phyloP scores from a whole-genome alignment of 495 filamentous ascomycete genomes.

The Articulospora tetracladia region DNA sequence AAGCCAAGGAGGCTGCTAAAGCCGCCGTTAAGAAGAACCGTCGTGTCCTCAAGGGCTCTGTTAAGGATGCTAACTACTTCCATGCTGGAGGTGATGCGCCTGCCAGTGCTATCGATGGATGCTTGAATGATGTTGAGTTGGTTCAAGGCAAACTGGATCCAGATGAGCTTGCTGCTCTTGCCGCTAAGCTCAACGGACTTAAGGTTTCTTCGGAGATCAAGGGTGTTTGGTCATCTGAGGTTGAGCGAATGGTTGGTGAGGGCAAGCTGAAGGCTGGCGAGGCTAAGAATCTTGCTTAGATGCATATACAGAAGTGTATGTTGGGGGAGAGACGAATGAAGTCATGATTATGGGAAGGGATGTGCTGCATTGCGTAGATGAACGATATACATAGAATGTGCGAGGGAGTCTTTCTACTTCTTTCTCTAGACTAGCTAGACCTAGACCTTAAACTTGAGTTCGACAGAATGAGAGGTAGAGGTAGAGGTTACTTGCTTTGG shows the following conservation, averaged over 20 bases:
- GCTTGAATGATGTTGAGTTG: slow-evolving; percentile 84
- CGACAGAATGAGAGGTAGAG: too few relatives aligned
- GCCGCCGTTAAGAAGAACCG: slow-evolving; percentile 99
- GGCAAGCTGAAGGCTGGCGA: slow-evolving; percentile 85
- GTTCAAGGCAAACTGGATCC: slow-evolving; percentile 83
- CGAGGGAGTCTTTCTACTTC: too few relatives aligned
- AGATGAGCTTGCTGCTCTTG: slow-evolving; percentile 80
- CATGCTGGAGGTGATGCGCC: slow-evolving; percentile 59
- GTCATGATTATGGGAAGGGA: not conserved
- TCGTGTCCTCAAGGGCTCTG: slow-evolving; percentile 82
- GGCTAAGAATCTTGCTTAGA: slow-evolving; percentile 37
- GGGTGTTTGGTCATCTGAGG: slow-evolving; percentile 62
- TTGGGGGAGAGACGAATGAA: not conserved
- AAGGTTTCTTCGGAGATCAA: slow-evolving; percentile 70
- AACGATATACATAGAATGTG: too few relatives aligned
- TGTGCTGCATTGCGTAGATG: not conserved
- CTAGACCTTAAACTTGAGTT: too few relatives aligned
- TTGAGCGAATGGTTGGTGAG: slow-evolving; percentile 65
- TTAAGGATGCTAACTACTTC: slow-evolving; percentile 97
- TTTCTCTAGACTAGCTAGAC: too few relatives aligned
- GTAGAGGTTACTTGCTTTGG: too few relatives aligned
- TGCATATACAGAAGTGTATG: not conserved
- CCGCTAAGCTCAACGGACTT: slow-evolving; percentile 68
- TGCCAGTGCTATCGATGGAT: slow-evolving; percentile 70
- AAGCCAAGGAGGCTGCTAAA: slow-evolving; percentile 96